Evolutionary conservation across 163 green algal species (phyloP), one percentile per base, ranked within the genome.

Genomic region (Prototheca cutis): DNA sequence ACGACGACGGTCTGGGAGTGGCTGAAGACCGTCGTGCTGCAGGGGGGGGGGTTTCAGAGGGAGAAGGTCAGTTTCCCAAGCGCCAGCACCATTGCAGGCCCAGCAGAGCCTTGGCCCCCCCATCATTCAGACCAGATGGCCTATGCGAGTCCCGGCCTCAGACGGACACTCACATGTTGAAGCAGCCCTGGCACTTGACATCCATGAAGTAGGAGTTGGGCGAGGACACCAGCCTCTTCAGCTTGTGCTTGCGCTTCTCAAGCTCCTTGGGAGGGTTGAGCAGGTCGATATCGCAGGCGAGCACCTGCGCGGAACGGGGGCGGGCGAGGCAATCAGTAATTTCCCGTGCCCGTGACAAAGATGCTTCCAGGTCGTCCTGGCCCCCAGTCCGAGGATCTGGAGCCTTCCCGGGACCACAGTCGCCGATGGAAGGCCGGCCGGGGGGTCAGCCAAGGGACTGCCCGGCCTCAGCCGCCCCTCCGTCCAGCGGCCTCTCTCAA

Each of bases 141-240:
- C 45, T 6, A 6, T 25, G 17, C 15, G 19, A 24, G 45, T 21
- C 15, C 19, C 45, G 6, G 15, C 19, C 45, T 19, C 6, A 30
- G 45, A 33, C 4, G 6, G 6, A n/a, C 4, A 66, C 87, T 78
- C 63, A 95, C 87, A 98, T 98, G 66, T 87, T 89, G 68, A 98
- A 97, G 89, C 91, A 98, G 49, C 91, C 91, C 74, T 93, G 84
- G 86, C 92, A 98, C 82, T 98, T 98, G 52, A 99, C 92, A 79
- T 99, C 93, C 91, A 97, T 98, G 85, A 97, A 96, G 77, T 90
- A 95, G n/a, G 67, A 88, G 84, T 95, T 97, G 30, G 90, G 89
- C 32, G 71, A 84, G 73, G 92, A 87, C 34, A 97, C 89, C 61
- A 97, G 71, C 7, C 93, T 79, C 84, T 99, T 97, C 39, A 94